phyloP scores from a whole-genome alignment of 2,329 filamentous ascomycete genomes.

The Allantophomopsis cytisporea region DNA sequence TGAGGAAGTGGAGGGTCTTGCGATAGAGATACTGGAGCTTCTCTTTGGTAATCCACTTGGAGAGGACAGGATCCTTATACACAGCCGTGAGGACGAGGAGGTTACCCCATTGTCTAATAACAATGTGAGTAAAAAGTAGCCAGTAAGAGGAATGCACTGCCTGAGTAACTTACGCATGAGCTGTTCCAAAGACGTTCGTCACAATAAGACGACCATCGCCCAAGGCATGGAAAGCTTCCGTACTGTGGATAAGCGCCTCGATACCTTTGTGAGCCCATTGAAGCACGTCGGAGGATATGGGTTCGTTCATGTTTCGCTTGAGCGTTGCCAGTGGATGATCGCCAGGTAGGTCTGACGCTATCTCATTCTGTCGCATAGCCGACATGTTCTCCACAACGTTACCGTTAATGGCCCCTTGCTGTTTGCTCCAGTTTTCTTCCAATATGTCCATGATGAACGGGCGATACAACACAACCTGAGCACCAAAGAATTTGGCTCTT shows the following conservation, averaged over 20 bases:
- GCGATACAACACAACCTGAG: conserved; percentile 77
- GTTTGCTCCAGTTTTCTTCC: conserved; percentile 21
- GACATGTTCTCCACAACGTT: too few relatives aligned
- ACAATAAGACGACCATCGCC: conserved; percentile 59
- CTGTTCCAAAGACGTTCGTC: conserved; percentile 93
- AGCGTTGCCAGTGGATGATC: too few relatives aligned
- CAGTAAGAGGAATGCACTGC: too few relatives aligned
- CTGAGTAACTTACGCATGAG: conserved; percentile 67
- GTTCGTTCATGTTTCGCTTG: conserved; percentile 10
- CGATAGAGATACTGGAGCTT: conserved; percentile 47
- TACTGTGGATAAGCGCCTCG: conserved; percentile 70
- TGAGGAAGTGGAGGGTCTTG: conserved; percentile 66
- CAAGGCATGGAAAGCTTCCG: conserved; percentile 63
- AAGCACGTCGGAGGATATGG: conserved; percentile 24
- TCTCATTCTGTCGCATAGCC: too few relatives aligned
- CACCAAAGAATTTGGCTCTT: conserved; percentile 90
- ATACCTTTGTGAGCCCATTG: conserved; percentile 35
- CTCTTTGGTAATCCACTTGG: conserved; percentile 38
- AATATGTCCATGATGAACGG: conserved; percentile 49
- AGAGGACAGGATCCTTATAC: conserved; percentile 52
- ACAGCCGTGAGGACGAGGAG: conserved; percentile 80
- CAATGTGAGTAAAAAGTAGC: too few relatives aligned
- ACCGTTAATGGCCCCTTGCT: conserved; percentile 1
- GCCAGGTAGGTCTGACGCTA: too few relatives aligned
- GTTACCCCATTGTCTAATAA: conserved; percentile 76